Evolutionary conservation across 768 basidiomycete genomes (phyloP).

Genomic region (Mycena olivaceomarginata): DNA sequence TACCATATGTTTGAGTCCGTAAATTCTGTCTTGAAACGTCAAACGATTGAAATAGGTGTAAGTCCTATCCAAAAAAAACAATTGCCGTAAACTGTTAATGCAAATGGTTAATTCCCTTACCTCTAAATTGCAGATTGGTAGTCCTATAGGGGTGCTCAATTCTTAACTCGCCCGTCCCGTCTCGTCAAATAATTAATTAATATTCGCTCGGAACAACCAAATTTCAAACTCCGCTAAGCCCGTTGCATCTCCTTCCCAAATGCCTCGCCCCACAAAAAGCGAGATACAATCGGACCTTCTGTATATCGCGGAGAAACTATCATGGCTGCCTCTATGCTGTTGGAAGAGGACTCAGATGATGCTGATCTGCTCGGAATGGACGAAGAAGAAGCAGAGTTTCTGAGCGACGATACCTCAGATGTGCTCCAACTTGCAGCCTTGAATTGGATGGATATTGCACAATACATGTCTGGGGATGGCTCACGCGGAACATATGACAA

Average conservation of each 20-base stretch:
- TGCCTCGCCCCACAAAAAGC: neutral
- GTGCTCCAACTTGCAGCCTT: neutral
- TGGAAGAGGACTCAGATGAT: slow-evolving; percentile 3
- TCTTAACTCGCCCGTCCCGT: slow-evolving; percentile 8
- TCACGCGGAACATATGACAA: no score
- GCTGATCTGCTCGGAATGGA: neutral
- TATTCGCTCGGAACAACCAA: neutral
- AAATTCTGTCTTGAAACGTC: no score
- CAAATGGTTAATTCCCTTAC: no score
- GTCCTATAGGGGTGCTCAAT: neutral
- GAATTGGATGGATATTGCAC: no score
- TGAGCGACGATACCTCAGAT: neutral
- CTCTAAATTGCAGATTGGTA: no score
- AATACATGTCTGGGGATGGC: no score
- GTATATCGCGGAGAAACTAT: neutral
- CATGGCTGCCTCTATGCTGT: slow-evolving; percentile 7
- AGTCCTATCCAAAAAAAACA: no score
- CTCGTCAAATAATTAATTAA: slow-evolving; percentile 5
- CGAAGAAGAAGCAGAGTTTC: slow-evolving; percentile 6
- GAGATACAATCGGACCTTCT: slow-evolving; percentile 1
- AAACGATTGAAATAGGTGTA: no score
- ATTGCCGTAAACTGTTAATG: no score
- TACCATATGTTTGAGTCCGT: no score
- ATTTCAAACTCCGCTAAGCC: slow-evolving; percentile 5
- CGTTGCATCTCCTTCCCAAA: neutral